Evolutionary conservation across 768 basidiomycete genomes (phyloP), one percentile per base, ranked within the genome.

Genomic region (Suillus hirtellus): DNA sequence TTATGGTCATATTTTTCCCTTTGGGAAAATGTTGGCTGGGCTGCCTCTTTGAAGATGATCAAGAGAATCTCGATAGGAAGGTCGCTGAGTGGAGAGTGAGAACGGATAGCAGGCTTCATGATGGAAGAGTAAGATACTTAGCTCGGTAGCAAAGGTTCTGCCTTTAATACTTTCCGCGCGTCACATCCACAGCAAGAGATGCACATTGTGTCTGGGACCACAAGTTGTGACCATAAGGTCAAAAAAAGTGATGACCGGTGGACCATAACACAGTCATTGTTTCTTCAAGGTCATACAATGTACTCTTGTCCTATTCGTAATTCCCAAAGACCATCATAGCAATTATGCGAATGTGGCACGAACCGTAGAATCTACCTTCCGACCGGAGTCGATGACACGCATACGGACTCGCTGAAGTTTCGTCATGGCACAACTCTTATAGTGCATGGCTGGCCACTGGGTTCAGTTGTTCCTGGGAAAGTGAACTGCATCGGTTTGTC

Each of bases 61-160:
- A 76, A 71, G 43, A 64, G 70, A 21, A 80, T 69, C 68, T 80
- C 79, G 38, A 72, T 65, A 12, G 78, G 72, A 53, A 79, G 73
- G n/a, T 59, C 50, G 24, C 67, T 65, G 60, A 77, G 67, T 37
- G 44, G 54, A 52, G 68, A 66, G 35, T 40, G 54, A 52, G 67
- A 66, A 35, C 38, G 61, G 8, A 17, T 21, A 38, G 8, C 12
- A 38, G 35, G 11, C 1, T 55, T 12, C 12, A 37, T 55, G n/a
- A 55, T 2, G 24, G 21, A 37, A 1, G n/a, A 21, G n/a, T n/a
- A 54, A 34, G 19, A 38, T 55, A 8, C n/a, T 37, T 15, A 14
- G 24, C 49, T 27, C 14, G 14, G 27, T 27, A 15, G 24, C 15
- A 49, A 21, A n/a, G 21, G 11, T n/a, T n/a, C 46, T 47, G 46